phyloP scores from a whole-genome alignment of 2,329 filamentous ascomycete species.

The Calonectria ilicicola region DNA sequence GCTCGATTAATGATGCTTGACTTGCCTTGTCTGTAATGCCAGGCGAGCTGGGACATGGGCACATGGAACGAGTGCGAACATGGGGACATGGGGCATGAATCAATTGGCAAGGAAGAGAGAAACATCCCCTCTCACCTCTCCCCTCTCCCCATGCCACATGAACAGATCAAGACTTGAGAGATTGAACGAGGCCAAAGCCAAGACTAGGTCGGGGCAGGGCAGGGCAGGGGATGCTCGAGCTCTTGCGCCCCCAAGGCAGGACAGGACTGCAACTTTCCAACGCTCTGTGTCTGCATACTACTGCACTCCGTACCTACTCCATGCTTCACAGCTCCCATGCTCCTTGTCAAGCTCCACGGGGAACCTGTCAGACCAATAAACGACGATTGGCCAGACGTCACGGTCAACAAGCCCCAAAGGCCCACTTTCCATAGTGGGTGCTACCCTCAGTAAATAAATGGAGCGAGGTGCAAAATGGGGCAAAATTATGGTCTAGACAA shows the following conservation, averaged over 20 bases:
- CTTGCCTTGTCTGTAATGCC: conserved; percentile 15
- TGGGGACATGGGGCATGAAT: conserved; percentile 7
- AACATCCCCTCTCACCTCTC: conserved; percentile 3
- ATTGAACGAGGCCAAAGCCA: neutral
- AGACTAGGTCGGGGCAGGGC: neutral
- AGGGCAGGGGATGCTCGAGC: neutral
- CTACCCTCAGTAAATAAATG: neutral
- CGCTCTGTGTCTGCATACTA: neutral
- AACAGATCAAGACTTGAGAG: neutral
- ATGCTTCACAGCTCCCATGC: conserved; percentile 14
- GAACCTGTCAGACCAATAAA: conserved; percentile 26
- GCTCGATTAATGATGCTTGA: neutral
- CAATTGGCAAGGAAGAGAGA: conserved; percentile 1
- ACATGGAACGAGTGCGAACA: conserved; percentile 6
- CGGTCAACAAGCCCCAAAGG: conserved; percentile 1
- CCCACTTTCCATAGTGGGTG: neutral
- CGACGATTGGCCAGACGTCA: conserved; percentile 19
- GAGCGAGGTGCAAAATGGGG: conserved; percentile 1
- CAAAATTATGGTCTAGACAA: conserved; percentile 7
- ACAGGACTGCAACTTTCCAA: neutral
- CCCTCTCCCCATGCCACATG: neutral
- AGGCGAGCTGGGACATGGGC: conserved; percentile 2
- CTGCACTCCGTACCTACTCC: neutral
- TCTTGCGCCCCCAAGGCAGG: neutral
- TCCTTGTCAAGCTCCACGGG: conserved; percentile 14